Conservation (phyloP, 805 yeast species). For the Kregervanrija delftensis region DNA sequence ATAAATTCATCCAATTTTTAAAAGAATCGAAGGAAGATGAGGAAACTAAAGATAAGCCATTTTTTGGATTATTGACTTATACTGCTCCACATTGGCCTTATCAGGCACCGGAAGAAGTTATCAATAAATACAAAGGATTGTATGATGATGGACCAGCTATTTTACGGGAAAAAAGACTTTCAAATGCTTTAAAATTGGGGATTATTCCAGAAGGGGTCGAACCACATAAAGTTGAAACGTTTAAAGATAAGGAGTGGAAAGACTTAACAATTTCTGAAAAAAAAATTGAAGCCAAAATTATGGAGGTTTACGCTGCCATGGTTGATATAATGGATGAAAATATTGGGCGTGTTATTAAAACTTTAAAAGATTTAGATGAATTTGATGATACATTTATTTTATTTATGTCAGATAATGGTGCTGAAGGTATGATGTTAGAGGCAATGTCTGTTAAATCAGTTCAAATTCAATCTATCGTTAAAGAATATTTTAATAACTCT, state of each 20-base stretch:
- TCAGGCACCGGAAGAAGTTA: conserved; percentile 46
- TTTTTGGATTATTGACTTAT: conserved; percentile 47
- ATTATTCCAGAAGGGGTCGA: conserved; percentile 36
- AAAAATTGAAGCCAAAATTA: conserved; percentile 33
- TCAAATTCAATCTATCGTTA: conserved; percentile 23
- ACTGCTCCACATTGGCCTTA: conserved; percentile 67
- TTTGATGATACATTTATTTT: conserved; percentile 49
- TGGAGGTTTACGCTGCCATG: conserved; percentile 62
- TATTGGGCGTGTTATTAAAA: conserved; percentile 41
- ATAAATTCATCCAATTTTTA: conserved; percentile 26
- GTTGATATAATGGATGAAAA: conserved; percentile 48
- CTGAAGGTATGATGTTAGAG: conserved; percentile 54
- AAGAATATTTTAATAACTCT: conserved; percentile 34
- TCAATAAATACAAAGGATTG: conserved; percentile 40
- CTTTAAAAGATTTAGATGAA: conserved; percentile 36
- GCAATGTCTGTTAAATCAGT: conserved; percentile 40
- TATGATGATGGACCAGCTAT: conserved; percentile 44
- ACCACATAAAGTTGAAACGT: conserved; percentile 39
- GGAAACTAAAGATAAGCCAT: conserved; percentile 39
- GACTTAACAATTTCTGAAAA: conserved; percentile 34
- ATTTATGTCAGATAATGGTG: conserved; percentile 61
- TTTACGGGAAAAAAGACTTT: conserved; percentile 33
- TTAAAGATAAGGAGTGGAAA: conserved; percentile 36
- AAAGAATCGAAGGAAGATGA: conserved; percentile 27
- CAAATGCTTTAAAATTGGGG: conserved; percentile 37